phyloP scores from a whole-genome alignment of 225 moss, liverwort and hornwort genomes.

The Anthoceros angustus region DNA sequence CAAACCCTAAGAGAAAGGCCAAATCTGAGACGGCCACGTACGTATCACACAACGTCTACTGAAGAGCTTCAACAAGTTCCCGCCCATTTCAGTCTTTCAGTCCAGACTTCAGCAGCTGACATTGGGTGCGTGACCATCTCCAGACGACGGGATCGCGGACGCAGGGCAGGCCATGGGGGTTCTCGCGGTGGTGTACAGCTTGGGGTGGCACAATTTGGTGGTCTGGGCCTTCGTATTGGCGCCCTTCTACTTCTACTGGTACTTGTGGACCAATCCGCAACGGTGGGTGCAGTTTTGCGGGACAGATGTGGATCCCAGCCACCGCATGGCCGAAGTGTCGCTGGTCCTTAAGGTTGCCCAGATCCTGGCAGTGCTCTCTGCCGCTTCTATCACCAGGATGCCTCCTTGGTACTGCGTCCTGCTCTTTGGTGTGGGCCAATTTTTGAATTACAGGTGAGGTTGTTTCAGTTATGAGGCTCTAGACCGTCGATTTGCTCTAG shows the following conservation, averaged over 20 bases:
- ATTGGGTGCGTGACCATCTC: too few species aligned
- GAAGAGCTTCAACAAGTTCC: too few species aligned
- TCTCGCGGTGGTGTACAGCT: background rate
- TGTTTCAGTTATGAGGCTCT: background rate
- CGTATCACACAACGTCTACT: too few species aligned
- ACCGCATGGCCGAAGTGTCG: slow-evolving; percentile 63
- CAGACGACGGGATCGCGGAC: background rate
- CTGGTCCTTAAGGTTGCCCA: slow-evolving; percentile 50
- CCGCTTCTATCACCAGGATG: slow-evolving; percentile 26
- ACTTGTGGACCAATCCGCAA: slow-evolving; percentile 50
- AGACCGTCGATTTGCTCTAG: background rate
- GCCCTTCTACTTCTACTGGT: slow-evolving; percentile 63
- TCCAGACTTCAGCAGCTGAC: too few species aligned
- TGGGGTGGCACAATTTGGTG: slow-evolving; percentile 22
- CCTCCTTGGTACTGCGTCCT: slow-evolving; percentile 36
- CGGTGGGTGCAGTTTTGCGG: slow-evolving; percentile 52
- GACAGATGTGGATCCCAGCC: slow-evolving; percentile 49
- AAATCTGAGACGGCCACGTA: too few species aligned
- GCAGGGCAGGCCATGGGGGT: background rate
- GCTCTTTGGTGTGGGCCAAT: slow-evolving; percentile 41
- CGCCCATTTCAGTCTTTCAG: too few species aligned
- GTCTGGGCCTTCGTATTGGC: slow-evolving; percentile 26
- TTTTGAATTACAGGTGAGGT: slow-evolving; percentile 60
- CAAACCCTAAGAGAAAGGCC: too few species aligned
- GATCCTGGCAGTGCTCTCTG: slow-evolving; percentile 33